Conservation (phyloP, 352 stramenopile genomes). For the Pythium utonaiense region DNA sequence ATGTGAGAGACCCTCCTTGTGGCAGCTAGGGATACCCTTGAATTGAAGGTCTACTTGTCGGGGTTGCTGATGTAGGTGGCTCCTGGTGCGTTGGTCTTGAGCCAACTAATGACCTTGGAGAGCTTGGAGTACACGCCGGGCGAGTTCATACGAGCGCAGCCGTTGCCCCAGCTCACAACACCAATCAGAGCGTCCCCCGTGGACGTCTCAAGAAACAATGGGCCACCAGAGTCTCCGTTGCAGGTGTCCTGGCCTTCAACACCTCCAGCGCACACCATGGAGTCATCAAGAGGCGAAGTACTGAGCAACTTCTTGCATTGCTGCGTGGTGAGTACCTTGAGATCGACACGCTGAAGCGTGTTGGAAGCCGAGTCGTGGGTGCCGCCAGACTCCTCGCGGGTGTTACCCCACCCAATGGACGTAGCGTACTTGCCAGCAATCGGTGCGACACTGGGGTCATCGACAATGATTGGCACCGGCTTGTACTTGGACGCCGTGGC, state of each 20-base stretch:
- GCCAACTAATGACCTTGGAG: neutral
- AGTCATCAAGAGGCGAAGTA: slow-evolving; percentile 13
- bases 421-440: slow-evolving; percentile 13
- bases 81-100: slow-evolving; percentile 3
- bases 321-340: neutral
- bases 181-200: slow-evolving; percentile 20
- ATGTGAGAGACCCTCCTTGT: no score
- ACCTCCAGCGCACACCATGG: slow-evolving; percentile 21
- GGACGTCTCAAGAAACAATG: slow-evolving; percentile 16
- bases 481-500: slow-evolving; percentile 3
- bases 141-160: slow-evolving; percentile 10
- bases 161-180: slow-evolving; percentile 25
- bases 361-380: slow-evolving; percentile 15
- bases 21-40: no score
- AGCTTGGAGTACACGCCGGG: slow-evolving; percentile 7
- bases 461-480: slow-evolving; percentile 8
- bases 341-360: neutral
- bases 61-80: slow-evolving; percentile 4
- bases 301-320: neutral
- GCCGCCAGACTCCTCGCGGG: slow-evolving; percentile 7
- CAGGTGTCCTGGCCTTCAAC: slow-evolving; percentile 19
- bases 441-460: slow-evolving; percentile 5
- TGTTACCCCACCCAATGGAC: slow-evolving; percentile 15
- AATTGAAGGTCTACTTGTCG: slow-evolving; percentile 3
- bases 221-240: slow-evolving; percentile 29